A percentile compares a stretch with the other conserved stretches of the same genome.
phyloP scores from a whole-genome alignment of 2,329 filamentous ascomycete genomes.

The Didymella glomerata region DNA sequence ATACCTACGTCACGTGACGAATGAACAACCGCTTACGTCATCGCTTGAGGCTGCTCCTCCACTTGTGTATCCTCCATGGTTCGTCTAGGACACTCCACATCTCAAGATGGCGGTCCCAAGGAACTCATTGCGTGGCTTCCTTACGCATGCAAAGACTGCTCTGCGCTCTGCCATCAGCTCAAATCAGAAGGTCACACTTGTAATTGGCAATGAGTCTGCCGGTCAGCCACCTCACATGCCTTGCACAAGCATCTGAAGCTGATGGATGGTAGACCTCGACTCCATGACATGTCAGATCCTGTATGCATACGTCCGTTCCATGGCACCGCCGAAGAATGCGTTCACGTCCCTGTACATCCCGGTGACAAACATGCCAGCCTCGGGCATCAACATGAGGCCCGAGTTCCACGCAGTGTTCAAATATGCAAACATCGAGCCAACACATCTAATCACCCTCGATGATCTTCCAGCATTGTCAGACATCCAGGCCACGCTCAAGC shows the following conservation, averaged over 20 bases:
- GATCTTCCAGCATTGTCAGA: constrained; percentile 64
- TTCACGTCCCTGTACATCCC: constrained; percentile 71
- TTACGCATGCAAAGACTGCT: constrained; percentile 55
- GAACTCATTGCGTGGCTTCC: constrained; percentile 57
- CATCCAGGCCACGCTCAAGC: constrained; percentile 57
- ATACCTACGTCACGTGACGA: constrained; percentile 4
- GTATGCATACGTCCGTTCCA: constrained; percentile 76
- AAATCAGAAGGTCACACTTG: constrained; percentile 56
- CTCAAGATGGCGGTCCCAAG: constrained; percentile 54
- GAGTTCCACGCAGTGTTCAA: constrained; percentile 74
- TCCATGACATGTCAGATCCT: constrained; percentile 78
- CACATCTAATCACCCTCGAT: constrained; percentile 71
- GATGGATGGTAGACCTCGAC: constrained; percentile 71
- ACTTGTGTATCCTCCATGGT: background rate
- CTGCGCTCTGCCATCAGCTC: constrained; percentile 53
- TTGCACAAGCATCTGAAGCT: background rate
- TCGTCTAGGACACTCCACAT: background rate
- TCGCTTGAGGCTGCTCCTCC: background rate
- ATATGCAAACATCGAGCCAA: constrained; percentile 65
- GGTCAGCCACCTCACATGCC: constrained; percentile 39
- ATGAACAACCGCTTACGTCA: constrained; percentile 15
- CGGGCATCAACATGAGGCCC: constrained; percentile 74
- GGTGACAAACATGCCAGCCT: constrained; percentile 72
- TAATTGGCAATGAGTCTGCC: constrained; percentile 64
- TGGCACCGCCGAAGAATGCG: constrained; percentile 57